Evolutionary conservation across 2,329 filamentous ascomycete genomes (phyloP).

Genomic region (Fusarium sp.): DNA sequence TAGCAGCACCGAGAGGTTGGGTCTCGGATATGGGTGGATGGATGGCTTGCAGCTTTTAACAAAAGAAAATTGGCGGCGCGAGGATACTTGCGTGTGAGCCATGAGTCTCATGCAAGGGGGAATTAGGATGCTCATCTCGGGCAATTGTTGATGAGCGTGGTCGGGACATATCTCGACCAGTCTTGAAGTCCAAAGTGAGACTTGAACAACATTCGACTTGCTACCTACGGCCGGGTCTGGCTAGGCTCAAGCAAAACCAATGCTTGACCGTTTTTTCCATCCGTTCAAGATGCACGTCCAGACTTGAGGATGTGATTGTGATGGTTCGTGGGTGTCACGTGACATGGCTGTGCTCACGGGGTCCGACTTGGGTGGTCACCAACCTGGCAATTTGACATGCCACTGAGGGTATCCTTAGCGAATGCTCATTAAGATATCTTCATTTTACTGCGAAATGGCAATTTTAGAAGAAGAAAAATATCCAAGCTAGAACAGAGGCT

Average conservation of each 20-base stretch:
- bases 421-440: background rate
- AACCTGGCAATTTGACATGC: background rate
- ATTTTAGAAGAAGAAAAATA: background rate
- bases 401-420: background rate
- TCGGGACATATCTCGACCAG: background rate
- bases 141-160: conserved; percentile 1
- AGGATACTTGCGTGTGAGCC: background rate
- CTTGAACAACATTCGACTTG: background rate
- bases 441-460: background rate
- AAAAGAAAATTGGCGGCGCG: conserved; percentile 2
- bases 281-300: background rate
- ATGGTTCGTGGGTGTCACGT: conserved; percentile 20
- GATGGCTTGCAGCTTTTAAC: background rate
- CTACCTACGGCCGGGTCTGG: background rate
- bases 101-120: conserved; percentile 26
- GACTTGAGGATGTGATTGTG: background rate
- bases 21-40: background rate
- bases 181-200: background rate
- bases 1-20: background rate
- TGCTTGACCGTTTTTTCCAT: conserved; percentile 9
- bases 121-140: background rate
- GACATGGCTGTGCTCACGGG: background rate
- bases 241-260: background rate
- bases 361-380: background rate
- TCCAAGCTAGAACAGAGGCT: background rate